These are phyloP conservation scores for Diaporthe humulicola DNA, from an alignment of 2,329 filamentous ascomycete genomes.

Conservation along the genomic window DNA sequence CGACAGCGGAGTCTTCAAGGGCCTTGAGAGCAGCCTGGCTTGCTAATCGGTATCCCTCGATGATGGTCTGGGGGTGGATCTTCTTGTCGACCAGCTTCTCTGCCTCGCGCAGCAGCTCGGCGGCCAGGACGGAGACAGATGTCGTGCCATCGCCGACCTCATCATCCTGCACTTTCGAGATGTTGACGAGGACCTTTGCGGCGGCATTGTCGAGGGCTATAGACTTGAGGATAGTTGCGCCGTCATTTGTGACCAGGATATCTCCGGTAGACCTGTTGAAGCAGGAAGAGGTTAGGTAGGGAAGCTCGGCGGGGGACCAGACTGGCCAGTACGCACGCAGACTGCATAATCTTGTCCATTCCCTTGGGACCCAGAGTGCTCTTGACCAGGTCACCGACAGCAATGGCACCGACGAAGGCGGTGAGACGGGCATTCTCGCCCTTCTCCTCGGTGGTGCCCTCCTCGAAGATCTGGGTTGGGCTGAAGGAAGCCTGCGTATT, in stretches of 20 bases:
- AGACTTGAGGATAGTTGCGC: conserved; percentile 97
- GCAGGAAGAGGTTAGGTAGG: conserved; percentile 34
- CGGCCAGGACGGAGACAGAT: conserved; percentile 95
- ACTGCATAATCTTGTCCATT: conserved; percentile 99
- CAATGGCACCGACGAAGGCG: conserved; percentile 98
- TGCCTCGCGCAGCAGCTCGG: conserved; percentile 94
- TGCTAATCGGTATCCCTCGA: conserved; percentile 98
- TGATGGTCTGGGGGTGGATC: conserved; percentile 99
- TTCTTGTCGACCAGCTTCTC: conserved; percentile 98
- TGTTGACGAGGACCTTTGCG: conserved; percentile 98
- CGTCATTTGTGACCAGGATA: conserved; percentile 99
- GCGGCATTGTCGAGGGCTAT: conserved; percentile 99
- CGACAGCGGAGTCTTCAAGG: conserved; percentile 85
- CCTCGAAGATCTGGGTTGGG: conserved; percentile 97
- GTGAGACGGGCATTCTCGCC: conserved; percentile 98
- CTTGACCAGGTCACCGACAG: conserved; percentile 97
- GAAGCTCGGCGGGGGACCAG: conserved; percentile 29
- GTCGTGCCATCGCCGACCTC: conserved; percentile 99
- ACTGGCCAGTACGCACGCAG: conserved; percentile 74
- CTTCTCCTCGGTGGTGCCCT: conserved; percentile 97
- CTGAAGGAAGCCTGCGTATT: conserved; percentile 73
- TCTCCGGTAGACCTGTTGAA: conserved; percentile 85
- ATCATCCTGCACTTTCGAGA: conserved; percentile 99
- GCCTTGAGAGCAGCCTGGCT: conserved; percentile 88
- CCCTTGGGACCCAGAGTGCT: conserved; percentile 97